Conservation (phyloP, 1,284 basidiomycete species). For the Marasmius fiardii region DNA sequence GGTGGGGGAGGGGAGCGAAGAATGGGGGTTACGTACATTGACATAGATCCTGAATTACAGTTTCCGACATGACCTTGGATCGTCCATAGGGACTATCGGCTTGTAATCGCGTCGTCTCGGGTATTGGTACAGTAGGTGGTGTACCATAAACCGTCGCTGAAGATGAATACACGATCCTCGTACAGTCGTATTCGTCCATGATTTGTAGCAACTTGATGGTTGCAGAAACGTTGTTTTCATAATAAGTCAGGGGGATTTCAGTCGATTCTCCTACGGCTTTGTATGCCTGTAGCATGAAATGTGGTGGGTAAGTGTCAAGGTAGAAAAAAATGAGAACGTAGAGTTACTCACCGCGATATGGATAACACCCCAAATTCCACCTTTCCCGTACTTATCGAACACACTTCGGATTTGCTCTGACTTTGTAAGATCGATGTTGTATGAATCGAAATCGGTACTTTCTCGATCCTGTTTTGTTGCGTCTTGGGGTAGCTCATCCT, state of each 20-base stretch:
- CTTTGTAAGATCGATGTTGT: conserved; percentile 73
- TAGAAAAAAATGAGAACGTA: neutral
- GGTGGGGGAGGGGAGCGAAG: conserved; percentile 12
- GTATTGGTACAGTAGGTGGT: conserved; percentile 90
- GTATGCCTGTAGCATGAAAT: conserved; percentile 68
- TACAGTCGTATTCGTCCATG: conserved; percentile 84
- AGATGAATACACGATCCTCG: conserved; percentile 93
- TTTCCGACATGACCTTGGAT: conserved; percentile 95
- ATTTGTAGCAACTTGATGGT: conserved; percentile 80
- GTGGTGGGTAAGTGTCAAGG: neutral
- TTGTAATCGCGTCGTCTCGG: conserved; percentile 85
- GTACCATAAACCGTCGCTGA: conserved; percentile 99
- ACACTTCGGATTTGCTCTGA: conserved; percentile 69
- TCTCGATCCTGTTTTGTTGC: conserved; percentile 64
- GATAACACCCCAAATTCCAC: conserved; percentile 96
- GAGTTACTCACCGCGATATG: conserved; percentile 79
- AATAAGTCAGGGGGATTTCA: conserved; percentile 91
- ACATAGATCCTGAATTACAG: conserved; percentile 88
- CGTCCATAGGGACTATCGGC: conserved; percentile 95
- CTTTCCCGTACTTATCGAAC: conserved; percentile 83
- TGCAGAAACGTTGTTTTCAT: conserved; percentile 87
- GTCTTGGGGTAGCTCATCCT: conserved; percentile 60
- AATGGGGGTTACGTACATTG: conserved; percentile 48
- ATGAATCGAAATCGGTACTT: conserved; percentile 68
- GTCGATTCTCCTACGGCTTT: conserved; percentile 99